These are phyloP conservation scores for Clavispora carvajalis DNA, from an alignment of 805 yeast genomes.

Conservation along the genomic window DNA sequence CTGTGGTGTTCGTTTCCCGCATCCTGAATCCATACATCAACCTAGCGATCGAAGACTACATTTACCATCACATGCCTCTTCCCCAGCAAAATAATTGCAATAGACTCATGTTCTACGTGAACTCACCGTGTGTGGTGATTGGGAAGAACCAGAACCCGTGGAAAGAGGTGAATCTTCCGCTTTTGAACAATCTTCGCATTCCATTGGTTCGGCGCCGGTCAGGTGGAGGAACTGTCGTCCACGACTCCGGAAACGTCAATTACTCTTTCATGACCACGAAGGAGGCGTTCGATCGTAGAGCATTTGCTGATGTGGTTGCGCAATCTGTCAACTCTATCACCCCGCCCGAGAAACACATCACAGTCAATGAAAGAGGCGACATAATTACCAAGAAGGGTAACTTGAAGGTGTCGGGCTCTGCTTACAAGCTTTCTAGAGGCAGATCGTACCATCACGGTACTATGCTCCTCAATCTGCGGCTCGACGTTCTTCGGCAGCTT, in stretches of 20 bases:
- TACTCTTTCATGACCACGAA: slow-evolving; percentile 75
- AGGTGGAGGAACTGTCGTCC: slow-evolving; percentile 98
- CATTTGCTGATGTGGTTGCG: slow-evolving; percentile 45
- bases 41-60: slow-evolving; percentile 74
- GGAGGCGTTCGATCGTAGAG: slow-evolving; percentile 54
- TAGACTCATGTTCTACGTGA: slow-evolving; percentile 67
- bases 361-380: slow-evolving; percentile 76
- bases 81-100: slow-evolving; percentile 21
- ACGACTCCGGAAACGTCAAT: slow-evolving; percentile 84
- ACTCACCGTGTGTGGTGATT: slow-evolving; percentile 81
- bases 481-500: slow-evolving; percentile 55
- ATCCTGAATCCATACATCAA: slow-evolving; percentile 67
- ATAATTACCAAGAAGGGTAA: slow-evolving; percentile 43
- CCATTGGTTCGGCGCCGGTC: slow-evolving; percentile 75
- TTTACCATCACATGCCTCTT: slow-evolving; percentile 61
- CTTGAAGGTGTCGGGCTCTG: slow-evolving; percentile 84
- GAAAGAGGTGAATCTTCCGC: slow-evolving; percentile 69
- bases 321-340: slow-evolving; percentile 22
- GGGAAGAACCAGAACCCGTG: slow-evolving; percentile 97
- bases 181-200: slow-evolving; percentile 44
- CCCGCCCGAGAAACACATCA: slow-evolving; percentile 22
- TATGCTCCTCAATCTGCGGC: slow-evolving; percentile 68
- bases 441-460: slow-evolving; percentile 95
- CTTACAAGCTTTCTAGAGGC: slow-evolving; percentile 78
- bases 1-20: slow-evolving; percentile 54